Conservation (phyloP, 345 rosid species). For the Eucalyptus erythrocorys region DNA sequence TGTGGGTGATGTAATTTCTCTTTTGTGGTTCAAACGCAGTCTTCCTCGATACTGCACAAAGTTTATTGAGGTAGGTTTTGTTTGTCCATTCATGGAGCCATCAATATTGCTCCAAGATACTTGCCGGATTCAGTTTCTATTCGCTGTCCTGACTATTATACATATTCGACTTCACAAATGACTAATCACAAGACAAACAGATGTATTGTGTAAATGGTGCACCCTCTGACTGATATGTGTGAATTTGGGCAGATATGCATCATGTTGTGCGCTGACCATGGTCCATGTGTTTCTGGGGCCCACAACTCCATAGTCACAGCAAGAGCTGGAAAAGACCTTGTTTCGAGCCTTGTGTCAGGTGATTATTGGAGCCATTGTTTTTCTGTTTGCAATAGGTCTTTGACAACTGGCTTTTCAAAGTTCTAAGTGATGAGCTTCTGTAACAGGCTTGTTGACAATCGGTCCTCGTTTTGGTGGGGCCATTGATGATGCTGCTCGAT, state of each 20-base stretch:
- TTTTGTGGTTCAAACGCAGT: slow-evolving; percentile 94
- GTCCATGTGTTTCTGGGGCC: slow-evolving; percentile 96
- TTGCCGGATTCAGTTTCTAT: background rate
- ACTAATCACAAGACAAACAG: background rate
- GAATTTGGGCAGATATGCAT: slow-evolving; percentile 68
- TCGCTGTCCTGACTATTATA: background rate
- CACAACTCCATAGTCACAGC: slow-evolving; percentile 97
- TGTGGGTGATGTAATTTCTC: slow-evolving; percentile 95
- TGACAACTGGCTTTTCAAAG: background rate
- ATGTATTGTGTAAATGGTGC: background rate
- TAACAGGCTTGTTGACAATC: slow-evolving; percentile 82
- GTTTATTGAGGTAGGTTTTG: slow-evolving; percentile 65
- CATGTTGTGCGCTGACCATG: slow-evolving; percentile 95
- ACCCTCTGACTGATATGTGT: background rate
- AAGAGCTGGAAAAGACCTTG: slow-evolving; percentile 98
- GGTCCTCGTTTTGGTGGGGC: slow-evolving; percentile 99
- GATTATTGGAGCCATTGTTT: background rate
- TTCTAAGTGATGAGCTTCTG: background rate
- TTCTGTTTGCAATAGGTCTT: background rate
- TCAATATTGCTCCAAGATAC: background rate
- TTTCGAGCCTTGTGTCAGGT: slow-evolving; percentile 95
- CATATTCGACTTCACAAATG: background rate
- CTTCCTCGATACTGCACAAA: slow-evolving; percentile 95
- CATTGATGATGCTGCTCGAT: slow-evolving; percentile 94
- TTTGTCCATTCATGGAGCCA: background rate